phyloP scores from a whole-genome alignment of 169 alveolate species.

The Cryptosporidium bovis region DNA sequence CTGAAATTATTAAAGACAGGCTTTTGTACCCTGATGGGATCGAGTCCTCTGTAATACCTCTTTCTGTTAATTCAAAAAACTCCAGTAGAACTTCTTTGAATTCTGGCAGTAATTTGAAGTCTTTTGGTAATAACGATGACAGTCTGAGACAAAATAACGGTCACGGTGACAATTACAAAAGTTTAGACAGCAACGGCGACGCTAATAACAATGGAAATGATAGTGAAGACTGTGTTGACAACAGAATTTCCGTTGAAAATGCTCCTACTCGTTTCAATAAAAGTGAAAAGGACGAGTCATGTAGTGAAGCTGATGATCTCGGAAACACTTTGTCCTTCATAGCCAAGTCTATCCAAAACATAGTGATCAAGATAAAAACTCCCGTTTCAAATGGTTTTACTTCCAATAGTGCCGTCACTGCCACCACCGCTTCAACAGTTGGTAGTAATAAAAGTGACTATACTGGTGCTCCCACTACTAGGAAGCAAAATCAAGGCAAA shows the following conservation, averaged over 20 bases:
- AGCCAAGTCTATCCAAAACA: slow-evolving; percentile 42
- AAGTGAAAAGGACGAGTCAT: no score
- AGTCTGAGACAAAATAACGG: neutral
- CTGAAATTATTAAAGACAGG: no score
- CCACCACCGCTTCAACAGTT: no score
- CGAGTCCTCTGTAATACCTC: slow-evolving; percentile 45
- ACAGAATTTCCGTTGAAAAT: no score
- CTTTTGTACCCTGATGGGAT: slow-evolving; percentile 29
- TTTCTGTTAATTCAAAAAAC: neutral
- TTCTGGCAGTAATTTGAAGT: neutral
- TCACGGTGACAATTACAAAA: no score
- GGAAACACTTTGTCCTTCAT: slow-evolving; percentile 37
- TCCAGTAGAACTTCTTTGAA: no score
- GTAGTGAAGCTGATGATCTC: neutral
- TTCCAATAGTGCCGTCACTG: no score
- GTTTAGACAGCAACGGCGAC: no score
- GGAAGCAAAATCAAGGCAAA: neutral
- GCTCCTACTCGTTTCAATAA: no score
- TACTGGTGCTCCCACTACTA: neutral
- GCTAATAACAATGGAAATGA: no score
- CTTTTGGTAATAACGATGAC: neutral
- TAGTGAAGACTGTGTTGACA: no score
- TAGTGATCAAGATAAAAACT: neutral
- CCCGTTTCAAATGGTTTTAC: neutral
- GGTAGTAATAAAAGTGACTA: neutral